Conservation (phyloP, 257 asterid genomes). For the Ilex aquifolium region DNA sequence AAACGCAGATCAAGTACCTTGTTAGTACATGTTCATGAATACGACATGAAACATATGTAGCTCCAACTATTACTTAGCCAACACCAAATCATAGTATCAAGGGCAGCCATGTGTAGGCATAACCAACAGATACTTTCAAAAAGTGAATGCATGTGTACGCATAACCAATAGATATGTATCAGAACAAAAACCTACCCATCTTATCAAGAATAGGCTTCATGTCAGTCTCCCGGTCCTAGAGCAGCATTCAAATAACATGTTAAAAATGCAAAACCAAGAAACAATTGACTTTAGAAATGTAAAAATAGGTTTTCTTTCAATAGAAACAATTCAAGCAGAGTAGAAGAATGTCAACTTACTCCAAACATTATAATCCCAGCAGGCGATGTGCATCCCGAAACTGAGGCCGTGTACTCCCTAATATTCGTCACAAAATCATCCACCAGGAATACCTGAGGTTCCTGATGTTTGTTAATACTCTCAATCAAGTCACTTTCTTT, state of each 20-base stretch:
- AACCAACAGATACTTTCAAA: no score
- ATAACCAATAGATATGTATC: neutral
- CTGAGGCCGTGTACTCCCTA: constrained; percentile 43
- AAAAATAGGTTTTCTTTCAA: neutral
- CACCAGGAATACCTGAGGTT: constrained; percentile 20
- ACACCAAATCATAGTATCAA: no score
- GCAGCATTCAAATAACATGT: constrained; percentile 37
- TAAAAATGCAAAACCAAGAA: constrained; percentile 16
- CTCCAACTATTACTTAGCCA: no score
- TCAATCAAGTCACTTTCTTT: no score
- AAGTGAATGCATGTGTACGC: no score
- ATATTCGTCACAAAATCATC: constrained; percentile 66
- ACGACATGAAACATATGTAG: no score
- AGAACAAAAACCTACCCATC: constrained; percentile 57
- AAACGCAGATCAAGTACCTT: no score
- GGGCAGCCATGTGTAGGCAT: no score
- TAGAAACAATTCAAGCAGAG: neutral
- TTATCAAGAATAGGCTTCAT: constrained; percentile 59
- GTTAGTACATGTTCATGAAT: no score
- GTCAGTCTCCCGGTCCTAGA: constrained; percentile 54
- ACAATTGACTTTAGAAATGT: constrained; percentile 5
- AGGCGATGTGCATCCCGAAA: constrained; percentile 58
- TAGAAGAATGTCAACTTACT: constrained; percentile 39
- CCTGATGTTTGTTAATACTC: constrained; percentile 22
- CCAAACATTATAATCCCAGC: constrained; percentile 65